phyloP scores from a whole-genome alignment of 2,329 filamentous ascomycete genomes.

The Purpureocillium takamizusanense region DNA sequence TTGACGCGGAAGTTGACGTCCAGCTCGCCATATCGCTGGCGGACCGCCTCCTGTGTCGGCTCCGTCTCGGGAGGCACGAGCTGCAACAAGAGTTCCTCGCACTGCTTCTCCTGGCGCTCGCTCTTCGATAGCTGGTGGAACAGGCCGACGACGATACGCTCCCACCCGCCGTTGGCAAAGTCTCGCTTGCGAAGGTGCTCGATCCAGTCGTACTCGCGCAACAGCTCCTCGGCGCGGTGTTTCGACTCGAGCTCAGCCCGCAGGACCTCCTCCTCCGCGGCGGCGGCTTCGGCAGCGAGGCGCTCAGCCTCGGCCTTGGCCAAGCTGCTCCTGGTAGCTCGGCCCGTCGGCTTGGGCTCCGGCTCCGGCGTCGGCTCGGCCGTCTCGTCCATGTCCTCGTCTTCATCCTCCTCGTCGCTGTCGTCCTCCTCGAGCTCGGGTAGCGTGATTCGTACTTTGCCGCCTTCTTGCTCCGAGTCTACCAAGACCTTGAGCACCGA shows the following conservation, averaged over 20 bases:
- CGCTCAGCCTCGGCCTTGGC: conserved; percentile 71
- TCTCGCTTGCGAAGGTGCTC: conserved; percentile 75
- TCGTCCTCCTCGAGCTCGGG: conserved; percentile 67
- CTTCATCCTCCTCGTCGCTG: conserved; percentile 55
- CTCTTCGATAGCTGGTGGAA: conserved; percentile 76
- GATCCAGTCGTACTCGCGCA: conserved; percentile 72
- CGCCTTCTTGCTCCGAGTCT: conserved; percentile 62
- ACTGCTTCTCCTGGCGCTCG: conserved; percentile 58
- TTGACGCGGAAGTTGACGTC: conserved; percentile 77
- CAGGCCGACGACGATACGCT: conserved; percentile 79
- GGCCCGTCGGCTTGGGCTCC: conserved; percentile 54
- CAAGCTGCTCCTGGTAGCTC: conserved; percentile 78
- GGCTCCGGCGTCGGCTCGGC: conserved; percentile 57
- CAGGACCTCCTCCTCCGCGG: conserved; percentile 40
- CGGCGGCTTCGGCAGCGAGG: conserved; percentile 50
- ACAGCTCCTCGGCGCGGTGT: conserved; percentile 68
- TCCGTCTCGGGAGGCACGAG: conserved; percentile 73
- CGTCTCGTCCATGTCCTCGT: conserved; percentile 46
- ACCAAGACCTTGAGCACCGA: conserved; percentile 83
- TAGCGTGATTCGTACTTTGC: conserved; percentile 69
- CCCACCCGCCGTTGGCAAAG: conserved; percentile 84
- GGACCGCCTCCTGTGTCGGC: conserved; percentile 66
- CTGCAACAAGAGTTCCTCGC: conserved; percentile 69
- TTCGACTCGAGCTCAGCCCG: conserved; percentile 38
- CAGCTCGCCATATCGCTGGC: conserved; percentile 61